Base-by-base conservation (phyloP, 1,284 basidiomycete species). In the Irpex sp. region DNA sequence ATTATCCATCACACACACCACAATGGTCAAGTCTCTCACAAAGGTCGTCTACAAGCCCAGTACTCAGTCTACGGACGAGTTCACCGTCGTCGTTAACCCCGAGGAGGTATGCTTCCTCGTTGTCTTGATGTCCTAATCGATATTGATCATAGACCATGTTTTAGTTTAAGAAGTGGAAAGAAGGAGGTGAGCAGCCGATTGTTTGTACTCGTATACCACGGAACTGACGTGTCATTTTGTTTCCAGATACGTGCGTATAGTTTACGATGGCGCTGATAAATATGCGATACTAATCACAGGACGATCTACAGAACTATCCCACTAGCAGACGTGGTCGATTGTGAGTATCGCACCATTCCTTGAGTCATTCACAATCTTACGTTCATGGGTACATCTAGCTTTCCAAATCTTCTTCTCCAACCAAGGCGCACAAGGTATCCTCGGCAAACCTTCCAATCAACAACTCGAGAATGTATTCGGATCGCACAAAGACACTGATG, bases 11-110 rank as follows among this genome's bases (percentile, higher is more conserved):
- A 47, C 31, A 58, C 19, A 17, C 48, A 54, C 54, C 57, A 76
- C 62, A 68, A 88, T 88, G 86, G 37, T 40, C 52, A 62, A 62
- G 34, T 40, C 73, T 60, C 70, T 88, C 66, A 85, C 83, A 60
- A 88, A 89, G 78, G 83, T 93, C 72, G 78, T 92, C 68, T 93
- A 91, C 81, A 91, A 92, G 76, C 89, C 89, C 37, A 85, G 87
- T 66, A 70, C 83, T 59, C 84, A 87, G 66, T 83, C 84, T 11
- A 87, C 85, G n/a, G 86, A 91, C 61, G 87, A 90, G 74, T 93
- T 78, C 77, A 83, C 81, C 59, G 75, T 88, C 73, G 81, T 92
- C 66, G 87, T 93, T 49, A 84, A 93, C 74, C 80, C 80, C 5
- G 78, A 73, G 51, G 84, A 89, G 83, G 91, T 93, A 70, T 13